phyloP scores from a whole-genome alignment of 2,329 filamentous ascomycete species.

The Lecanicillium sp. region DNA sequence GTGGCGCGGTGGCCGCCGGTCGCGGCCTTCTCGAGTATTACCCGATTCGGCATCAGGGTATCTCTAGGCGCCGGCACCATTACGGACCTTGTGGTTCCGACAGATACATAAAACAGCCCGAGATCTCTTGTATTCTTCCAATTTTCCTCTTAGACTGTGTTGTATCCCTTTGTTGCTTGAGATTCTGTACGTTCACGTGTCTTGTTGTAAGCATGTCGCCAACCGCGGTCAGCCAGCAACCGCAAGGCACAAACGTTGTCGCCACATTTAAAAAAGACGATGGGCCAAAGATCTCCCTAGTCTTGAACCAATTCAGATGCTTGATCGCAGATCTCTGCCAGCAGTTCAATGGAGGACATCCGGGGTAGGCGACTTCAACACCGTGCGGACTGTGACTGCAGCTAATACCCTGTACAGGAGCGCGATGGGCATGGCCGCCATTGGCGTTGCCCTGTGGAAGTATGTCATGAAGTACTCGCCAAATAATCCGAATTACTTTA shows the following conservation, averaged over 20 bases:
- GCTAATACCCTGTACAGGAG: slow-evolving; percentile 19
- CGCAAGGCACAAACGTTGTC: slow-evolving; percentile 36
- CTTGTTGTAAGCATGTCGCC: neutral
- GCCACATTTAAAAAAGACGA: slow-evolving; percentile 13
- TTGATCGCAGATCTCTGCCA: slow-evolving; percentile 64
- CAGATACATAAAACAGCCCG: neutral
- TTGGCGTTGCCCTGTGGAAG: slow-evolving; percentile 55
- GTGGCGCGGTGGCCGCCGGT: neutral
- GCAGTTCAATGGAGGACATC: slow-evolving; percentile 64
- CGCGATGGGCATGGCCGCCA: slow-evolving; percentile 56
- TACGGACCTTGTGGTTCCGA: neutral
- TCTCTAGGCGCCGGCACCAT: slow-evolving; percentile 1
- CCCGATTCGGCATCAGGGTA: slow-evolving; percentile 4
- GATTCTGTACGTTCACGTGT: neutral
- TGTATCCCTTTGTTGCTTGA: neutral
- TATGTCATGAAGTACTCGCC: slow-evolving; percentile 57
- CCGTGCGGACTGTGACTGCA: neutral
- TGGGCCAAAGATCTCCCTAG: slow-evolving; percentile 34
- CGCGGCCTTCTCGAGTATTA: neutral
- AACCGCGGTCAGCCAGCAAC: neutral
- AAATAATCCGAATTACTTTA: slow-evolving; percentile 49
- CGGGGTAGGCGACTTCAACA: slow-evolving; percentile 49
- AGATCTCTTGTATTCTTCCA: neutral
- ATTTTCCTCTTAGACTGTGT: neutral
- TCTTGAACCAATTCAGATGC: slow-evolving; percentile 54